Base-by-base conservation (phyloP, 306 rosid species). In the Carpinus fangiana region DNA sequence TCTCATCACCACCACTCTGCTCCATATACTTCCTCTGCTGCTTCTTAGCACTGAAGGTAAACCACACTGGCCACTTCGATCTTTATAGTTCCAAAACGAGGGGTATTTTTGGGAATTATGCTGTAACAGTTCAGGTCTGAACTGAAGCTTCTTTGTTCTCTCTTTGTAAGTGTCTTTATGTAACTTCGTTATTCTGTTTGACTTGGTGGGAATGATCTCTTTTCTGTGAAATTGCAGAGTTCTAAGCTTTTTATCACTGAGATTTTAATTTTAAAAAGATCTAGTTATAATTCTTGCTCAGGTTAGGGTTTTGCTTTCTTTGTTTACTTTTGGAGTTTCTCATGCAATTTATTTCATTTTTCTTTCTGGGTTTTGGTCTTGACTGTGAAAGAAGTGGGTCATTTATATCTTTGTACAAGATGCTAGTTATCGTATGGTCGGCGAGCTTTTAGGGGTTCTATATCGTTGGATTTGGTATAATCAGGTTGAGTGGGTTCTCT, bases 121-220 rank as follows among this genome's bases (percentile, higher is more conserved):
- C 3, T 0, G 55, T 17, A 48, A 43, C 82, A 38, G 71, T 75
- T 75, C 77, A 72, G 66, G 73, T 85, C 90, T 83, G 85, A 74
- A 81, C 53, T 72, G 87, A 83, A 85, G 81, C 87, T 85, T 89
- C 88, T 45, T 56, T 77, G 86, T 52, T 64, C 72, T 66, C 28
- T 11, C 43, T 31, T 2, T 52, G 20, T 36, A 21, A 57, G 31
- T 18, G 10, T 38, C 8, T 4, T n/a, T 56, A 4, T 55, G 14
- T 16, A 31, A 11, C 54, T 48, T 54, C 43, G 59, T 14, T 53
- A 16, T 74, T 34, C 31, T 34, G 69, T 72, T 80, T 84, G 84
- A 84, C 87, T 80, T 50, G 66, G 80, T 68, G 38, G 66, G 38
- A 18, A 28, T n/a, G 10, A 75, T 70, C 65, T 20, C 4, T 38